Evolutionary conservation across 176 grass and related monocot species (phyloP).

Genomic region (Puya raimondii): DNA sequence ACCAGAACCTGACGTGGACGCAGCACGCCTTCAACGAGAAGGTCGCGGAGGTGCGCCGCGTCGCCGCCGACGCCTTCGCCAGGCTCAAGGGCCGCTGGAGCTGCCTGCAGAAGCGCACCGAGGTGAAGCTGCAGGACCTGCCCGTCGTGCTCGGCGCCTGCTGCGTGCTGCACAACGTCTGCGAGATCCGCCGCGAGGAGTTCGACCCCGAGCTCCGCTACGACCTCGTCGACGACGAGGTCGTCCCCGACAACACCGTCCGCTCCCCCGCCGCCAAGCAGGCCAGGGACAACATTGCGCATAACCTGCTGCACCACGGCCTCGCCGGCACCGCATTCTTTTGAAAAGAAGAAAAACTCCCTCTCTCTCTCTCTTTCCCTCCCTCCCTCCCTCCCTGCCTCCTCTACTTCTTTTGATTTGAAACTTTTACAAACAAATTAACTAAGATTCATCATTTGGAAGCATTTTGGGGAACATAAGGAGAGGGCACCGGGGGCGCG

Average conservation of each 20-base stretch:
- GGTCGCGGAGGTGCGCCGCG: constrained; percentile 46
- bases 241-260: constrained; percentile 53
- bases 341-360: constrained; percentile 2
- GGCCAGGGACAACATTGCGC: constrained; percentile 72
- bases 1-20: constrained; percentile 91
- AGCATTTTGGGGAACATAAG: no score
- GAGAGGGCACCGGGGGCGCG: no score
- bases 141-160: constrained; percentile 87
- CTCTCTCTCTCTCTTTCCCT: no score
- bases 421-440: no score
- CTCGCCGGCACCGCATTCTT: constrained; percentile 77
- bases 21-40: constrained; percentile 97
- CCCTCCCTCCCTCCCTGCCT: no score
- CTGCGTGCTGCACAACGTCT: constrained; percentile 94
- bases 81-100: constrained; percentile 74
- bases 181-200: constrained; percentile 58
- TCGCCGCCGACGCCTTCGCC: constrained; percentile 55
- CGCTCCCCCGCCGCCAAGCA: constrained; percentile 39
- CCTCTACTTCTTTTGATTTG: no score
- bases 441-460: no score
- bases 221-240: constrained; percentile 66
- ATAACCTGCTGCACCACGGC: constrained; percentile 86
- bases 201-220: constrained; percentile 41
- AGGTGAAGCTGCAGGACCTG: constrained; percentile 93
- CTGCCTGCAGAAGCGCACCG: constrained; percentile 82